phyloP scores from a whole-genome alignment of 352 stramenopile species.

The Phytophthora podocarpi region DNA sequence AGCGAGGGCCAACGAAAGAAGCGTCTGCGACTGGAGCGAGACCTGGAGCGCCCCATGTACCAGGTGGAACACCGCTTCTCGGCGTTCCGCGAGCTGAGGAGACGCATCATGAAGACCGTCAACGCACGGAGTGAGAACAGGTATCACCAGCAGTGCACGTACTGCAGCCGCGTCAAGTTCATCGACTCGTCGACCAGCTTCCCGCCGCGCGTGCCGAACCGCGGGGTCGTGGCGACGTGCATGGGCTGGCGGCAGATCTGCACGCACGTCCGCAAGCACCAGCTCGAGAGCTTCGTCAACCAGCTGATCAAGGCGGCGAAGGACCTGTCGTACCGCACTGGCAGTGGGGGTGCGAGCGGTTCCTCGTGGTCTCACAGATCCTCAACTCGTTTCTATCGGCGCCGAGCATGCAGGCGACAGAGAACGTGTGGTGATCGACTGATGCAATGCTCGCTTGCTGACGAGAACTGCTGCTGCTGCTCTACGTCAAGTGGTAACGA shows the following conservation, averaged over 20 bases:
- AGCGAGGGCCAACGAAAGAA: conserved; percentile 19
- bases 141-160: conserved; percentile 56
- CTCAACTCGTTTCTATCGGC: conserved; percentile 63
- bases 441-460: not conserved
- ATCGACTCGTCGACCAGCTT: conserved; percentile 48
- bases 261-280: conserved; percentile 33
- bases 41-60: conserved; percentile 41
- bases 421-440: conserved; percentile 26
- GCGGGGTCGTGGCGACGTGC: conserved; percentile 24
- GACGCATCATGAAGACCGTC: conserved; percentile 34
- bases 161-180: conserved; percentile 57
- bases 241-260: conserved; percentile 25
- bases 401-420: conserved; percentile 20
- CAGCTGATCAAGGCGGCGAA: conserved; percentile 46
- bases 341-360: conserved; percentile 47
- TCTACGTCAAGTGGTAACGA: not conserved
- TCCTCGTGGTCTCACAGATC: conserved; percentile 49
- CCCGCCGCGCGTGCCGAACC: conserved; percentile 45
- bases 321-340: conserved; percentile 50
- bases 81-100: conserved; percentile 48
- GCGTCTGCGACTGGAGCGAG: conserved; percentile 12
- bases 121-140: conserved; percentile 14
- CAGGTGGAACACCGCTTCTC: conserved; percentile 62
- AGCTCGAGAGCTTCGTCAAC: conserved; percentile 50
- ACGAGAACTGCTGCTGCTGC: not conserved